phyloP scores from a whole-genome alignment of 805 yeast genomes.

The Candida manassasensis region DNA sequence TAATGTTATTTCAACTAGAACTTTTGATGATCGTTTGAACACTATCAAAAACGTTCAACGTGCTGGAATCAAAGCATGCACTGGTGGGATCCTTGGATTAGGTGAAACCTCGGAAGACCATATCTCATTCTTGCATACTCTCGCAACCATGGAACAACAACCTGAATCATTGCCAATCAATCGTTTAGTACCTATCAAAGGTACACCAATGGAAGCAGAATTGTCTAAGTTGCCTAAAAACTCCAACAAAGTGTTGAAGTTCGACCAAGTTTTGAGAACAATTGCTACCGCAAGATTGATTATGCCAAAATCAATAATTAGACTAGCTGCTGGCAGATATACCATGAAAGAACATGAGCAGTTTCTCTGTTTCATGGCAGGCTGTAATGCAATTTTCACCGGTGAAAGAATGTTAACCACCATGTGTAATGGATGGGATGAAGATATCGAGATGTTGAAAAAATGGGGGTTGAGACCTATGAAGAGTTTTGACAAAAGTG shows the following conservation, averaged over 20 bases:
- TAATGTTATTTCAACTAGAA: constrained; percentile 63
- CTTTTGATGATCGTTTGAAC: constrained; percentile 64
- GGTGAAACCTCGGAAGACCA: constrained; percentile 75
- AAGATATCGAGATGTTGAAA: constrained; percentile 61
- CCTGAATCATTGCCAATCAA: constrained; percentile 84
- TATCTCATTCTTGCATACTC: constrained; percentile 59
- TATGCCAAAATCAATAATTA: constrained; percentile 68
- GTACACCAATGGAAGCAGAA: constrained; percentile 69
- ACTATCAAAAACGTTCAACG: constrained; percentile 62
- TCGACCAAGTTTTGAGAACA: constrained; percentile 62
- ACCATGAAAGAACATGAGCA: constrained; percentile 78
- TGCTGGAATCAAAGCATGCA: constrained; percentile 65
- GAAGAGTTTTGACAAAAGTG: constrained; percentile 35
- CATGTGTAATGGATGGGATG: constrained; percentile 81
- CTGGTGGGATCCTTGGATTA: constrained; percentile 76
- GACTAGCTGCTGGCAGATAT: constrained; percentile 78
- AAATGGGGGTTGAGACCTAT: constrained; percentile 67
- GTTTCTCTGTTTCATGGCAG: constrained; percentile 69
- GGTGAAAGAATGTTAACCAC: constrained; percentile 81
- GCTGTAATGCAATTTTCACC: constrained; percentile 76
- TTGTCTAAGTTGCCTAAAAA: constrained; percentile 31
- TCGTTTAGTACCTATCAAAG: constrained; percentile 70
- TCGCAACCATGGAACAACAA: constrained; percentile 64
- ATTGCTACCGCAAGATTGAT: constrained; percentile 71
- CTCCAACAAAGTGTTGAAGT: constrained; percentile 40